Evolutionary conservation across 2,329 filamentous ascomycete species (phyloP).

Genomic region (Aureobasidium subglaciale): DNA sequence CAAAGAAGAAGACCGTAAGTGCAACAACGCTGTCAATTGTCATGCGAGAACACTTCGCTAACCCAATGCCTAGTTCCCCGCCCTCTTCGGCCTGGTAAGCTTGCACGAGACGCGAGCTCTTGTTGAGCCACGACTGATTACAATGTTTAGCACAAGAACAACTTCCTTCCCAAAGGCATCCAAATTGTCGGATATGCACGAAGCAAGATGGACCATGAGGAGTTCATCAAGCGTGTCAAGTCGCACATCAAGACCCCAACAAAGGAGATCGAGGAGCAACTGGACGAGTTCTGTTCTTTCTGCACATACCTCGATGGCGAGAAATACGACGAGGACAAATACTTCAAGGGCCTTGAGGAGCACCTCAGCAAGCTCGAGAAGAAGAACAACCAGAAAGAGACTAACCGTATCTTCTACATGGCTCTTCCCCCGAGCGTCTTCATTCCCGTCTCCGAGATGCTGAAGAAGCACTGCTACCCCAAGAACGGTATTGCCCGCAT

Average conservation of each 20-base stretch:
- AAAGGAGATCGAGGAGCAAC: conserved; percentile 92
- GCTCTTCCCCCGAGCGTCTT: conserved; percentile 95
- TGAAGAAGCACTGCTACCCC: conserved; percentile 97
- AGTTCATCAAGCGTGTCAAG: conserved; percentile 89
- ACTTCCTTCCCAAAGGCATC: conserved; percentile 94
- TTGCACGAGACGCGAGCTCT: conserved; percentile 20
- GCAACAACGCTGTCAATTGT: conserved; percentile 10
- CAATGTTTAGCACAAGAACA: conserved; percentile 66
- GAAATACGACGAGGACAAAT: conserved; percentile 86
- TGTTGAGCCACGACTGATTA: conserved; percentile 10
- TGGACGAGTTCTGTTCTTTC: conserved; percentile 78
- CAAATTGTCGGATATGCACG: conserved; percentile 97
- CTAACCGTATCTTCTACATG: conserved; percentile 98
- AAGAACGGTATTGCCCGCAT: conserved; percentile 83
- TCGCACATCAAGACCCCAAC: conserved; percentile 99
- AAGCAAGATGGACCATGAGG: conserved; percentile 97
- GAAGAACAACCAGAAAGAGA: conserved; percentile 75
- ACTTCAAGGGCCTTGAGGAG: conserved; percentile 76
- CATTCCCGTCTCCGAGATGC: conserved; percentile 91
- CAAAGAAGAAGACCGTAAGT: conserved; percentile 98
- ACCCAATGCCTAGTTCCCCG: conserved; percentile 66
- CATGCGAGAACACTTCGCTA: neutral
- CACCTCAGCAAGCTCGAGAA: conserved; percentile 71
- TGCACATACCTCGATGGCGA: conserved; percentile 96
- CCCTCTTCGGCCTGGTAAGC: conserved; percentile 93